Percentiles rank a stretch among this genome's conserved stretches.
phyloP scores from a whole-genome alignment of 1,139 yeast species.

The Saccharomyces pastorianus region DNA sequence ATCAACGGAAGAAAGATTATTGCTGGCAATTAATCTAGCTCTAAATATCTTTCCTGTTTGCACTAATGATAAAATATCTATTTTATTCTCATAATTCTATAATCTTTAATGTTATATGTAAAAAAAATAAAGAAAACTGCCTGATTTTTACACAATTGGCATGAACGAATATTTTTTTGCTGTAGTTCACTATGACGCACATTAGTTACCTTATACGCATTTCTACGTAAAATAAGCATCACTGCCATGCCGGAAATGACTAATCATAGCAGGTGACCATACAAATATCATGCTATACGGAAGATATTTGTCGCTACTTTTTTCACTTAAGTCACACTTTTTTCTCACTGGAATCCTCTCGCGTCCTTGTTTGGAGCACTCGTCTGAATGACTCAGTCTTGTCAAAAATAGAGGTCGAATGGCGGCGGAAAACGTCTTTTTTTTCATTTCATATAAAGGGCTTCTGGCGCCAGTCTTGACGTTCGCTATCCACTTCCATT shows the following conservation, averaged over 20 bases:
- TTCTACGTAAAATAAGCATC: too few species aligned
- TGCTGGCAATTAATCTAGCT: conserved; percentile 21
- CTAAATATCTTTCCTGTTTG: not conserved
- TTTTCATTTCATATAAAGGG: not conserved
- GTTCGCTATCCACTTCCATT: conserved; percentile 16
- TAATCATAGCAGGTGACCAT: not conserved
- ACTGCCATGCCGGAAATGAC: not conserved
- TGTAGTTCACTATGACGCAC: too few species aligned
- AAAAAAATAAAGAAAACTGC: not conserved
- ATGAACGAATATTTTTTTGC: too few species aligned
- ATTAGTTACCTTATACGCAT: too few species aligned
- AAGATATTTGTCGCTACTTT: conserved; percentile 9
- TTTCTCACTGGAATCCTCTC: not conserved
- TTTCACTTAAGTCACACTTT: conserved; percentile 13
- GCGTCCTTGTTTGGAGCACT: not conserved
- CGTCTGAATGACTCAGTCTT: not conserved
- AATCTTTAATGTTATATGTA: not conserved
- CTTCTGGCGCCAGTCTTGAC: not conserved
- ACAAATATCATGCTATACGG: not conserved
- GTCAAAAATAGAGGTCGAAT: not conserved
- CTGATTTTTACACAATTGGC: too few species aligned
- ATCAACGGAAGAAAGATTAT: conserved; percentile 56
- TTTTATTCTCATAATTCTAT: not conserved
- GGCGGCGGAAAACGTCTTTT: not conserved
- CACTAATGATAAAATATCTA: not conserved